Evolutionary conservation across 805 yeast species (phyloP), one percentile per base, ranked within the genome.

Genomic region (Ogataea trehalophila): DNA sequence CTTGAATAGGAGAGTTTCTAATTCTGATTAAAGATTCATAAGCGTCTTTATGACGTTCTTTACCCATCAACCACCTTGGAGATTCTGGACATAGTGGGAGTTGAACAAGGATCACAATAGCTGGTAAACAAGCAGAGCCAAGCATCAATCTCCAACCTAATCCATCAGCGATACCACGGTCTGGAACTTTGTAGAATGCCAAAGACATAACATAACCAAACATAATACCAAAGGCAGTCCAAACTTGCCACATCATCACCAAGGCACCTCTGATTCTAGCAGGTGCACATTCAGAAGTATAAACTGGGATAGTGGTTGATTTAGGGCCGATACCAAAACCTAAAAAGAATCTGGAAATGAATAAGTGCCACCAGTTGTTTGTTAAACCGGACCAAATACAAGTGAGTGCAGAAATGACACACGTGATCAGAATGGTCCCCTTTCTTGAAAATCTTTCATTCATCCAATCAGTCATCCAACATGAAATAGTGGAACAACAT

Each of bases 11-110:
- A 41, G 71, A 72, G 44, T 65, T 68, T 57, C 89, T 70, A 58
- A 83, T 75, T 29, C 66, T 61, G 18, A 57, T 54, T 47, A 81
- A 73, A 0, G 86, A 71, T 0, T 71, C 71, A 58, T 66, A 82
- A 3, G 87, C 85, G 1, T 81, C 87, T 6, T 14, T 34, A 56
- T 81, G 85, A 56, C 85, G 72, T 5, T 72, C 81, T 61, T 81
- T 80, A 66, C 86, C 87, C 85, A 83, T 80, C 50, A 82, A 70
- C 89, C 89, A 83, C 66, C 87, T 74, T 38, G 90, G 90, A 3
- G 87, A 81, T 59, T 83, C 90, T 7, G 89, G 88, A 50, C 83
- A 81, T 59, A 77, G 80, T 33, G 81, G 83, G 42, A 83, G 76
- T 62, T 82, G 88, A 48, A 70, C 56, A 49, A 79, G 65, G 8